Percentiles rank a stretch among this genome's conserved stretches.
Conservation (phyloP, 192 early-diverging fungal species). For the Coemansia asiatica region DNA sequence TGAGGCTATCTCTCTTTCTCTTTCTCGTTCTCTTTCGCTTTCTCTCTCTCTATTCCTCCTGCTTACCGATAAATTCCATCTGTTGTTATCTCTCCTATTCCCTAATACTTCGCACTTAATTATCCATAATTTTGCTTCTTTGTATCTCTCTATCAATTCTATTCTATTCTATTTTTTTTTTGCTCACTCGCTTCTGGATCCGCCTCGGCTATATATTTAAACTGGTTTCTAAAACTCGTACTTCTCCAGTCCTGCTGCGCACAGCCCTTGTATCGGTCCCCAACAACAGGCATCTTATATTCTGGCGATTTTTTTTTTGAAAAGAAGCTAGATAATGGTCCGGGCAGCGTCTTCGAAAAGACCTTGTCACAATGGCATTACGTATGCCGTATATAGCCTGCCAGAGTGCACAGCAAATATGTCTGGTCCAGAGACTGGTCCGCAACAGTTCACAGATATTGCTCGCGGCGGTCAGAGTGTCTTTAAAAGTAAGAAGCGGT, state of each 20-base stretch:
- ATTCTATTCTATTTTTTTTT: neutral
- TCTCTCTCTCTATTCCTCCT: neutral
- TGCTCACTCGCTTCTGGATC: too few species aligned
- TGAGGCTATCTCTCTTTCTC: neutral
- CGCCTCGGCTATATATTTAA: too few species aligned
- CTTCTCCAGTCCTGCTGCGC: neutral
- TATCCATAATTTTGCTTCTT: neutral
- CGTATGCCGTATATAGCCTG: neutral
- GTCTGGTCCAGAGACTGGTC: neutral
- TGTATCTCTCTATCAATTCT: neutral
- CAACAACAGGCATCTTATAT: too few species aligned
- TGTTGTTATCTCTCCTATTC: neutral
- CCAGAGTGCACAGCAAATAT: neutral
- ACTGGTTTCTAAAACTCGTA: too few species aligned
- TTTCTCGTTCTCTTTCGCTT: neutral
- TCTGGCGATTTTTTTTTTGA: neutral
- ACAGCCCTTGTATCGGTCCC: neutral
- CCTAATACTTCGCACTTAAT: neutral
- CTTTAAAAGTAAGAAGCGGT: neutral
- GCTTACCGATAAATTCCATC: neutral
- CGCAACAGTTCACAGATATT: neutral
- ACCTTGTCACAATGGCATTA: neutral
- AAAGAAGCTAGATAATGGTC: neutral
- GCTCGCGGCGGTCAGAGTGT: conserved; percentile 1
- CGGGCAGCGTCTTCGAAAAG: neutral